A percentile compares a stretch with the other conserved stretches of the same genome.
These are phyloP conservation scores for Xerocomellus chrysenteron DNA, from an alignment of 768 basidiomycete genomes.

Conservation along the genomic window DNA sequence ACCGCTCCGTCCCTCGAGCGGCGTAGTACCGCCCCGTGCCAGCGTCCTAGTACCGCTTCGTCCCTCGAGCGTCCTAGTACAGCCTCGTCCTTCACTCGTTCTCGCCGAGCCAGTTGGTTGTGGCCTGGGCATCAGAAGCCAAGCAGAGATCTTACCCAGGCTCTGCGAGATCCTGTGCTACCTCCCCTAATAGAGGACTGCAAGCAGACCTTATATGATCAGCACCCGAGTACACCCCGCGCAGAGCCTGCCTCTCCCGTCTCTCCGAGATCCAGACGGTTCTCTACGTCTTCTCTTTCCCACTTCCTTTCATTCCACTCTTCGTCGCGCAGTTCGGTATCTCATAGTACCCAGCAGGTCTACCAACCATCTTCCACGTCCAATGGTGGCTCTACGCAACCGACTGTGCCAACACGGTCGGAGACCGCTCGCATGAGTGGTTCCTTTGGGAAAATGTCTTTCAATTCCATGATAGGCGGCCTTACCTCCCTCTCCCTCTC, in stretches of 20 bases:
- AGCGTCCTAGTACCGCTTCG: neutral
- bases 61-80: neutral
- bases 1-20: neutral
- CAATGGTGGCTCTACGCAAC: conserved; percentile 10
- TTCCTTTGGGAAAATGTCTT: conserved; percentile 61
- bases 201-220: neutral
- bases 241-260: conserved; percentile 1
- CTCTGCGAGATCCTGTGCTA: conserved; percentile 17
- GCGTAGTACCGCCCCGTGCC: conserved; percentile 1
- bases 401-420: conserved; percentile 25
- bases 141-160: conserved; percentile 14
- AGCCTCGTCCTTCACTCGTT: conserved; percentile 5
- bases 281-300: conserved; percentile 26
- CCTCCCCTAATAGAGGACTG: conserved; percentile 18
- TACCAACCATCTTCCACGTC: conserved; percentile 4
- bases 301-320: conserved; percentile 27
- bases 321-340: conserved; percentile 13
- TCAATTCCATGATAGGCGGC: conserved; percentile 70
- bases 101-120: conserved; percentile 29
- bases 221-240: neutral
- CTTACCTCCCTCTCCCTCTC: conserved; percentile 64
- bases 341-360: conserved; percentile 21
- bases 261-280: conserved; percentile 21
- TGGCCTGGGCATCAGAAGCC: conserved; percentile 28
- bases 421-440: conserved; percentile 41